Evolutionary conservation across 345 rosid genomes (phyloP).

Genomic region (Hibiscus mutabilis): DNA sequence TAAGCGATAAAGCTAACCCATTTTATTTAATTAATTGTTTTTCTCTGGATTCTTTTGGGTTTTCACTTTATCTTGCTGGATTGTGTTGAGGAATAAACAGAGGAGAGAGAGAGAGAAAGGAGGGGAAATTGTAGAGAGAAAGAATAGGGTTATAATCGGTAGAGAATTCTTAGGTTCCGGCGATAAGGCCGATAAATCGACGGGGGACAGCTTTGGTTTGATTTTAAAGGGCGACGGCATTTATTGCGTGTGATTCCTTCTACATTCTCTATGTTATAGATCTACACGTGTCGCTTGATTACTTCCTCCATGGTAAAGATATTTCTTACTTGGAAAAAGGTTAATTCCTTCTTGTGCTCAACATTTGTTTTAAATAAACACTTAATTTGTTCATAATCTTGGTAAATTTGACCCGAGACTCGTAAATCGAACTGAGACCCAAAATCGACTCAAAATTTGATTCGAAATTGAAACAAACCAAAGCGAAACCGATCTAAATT

Average conservation of each 20-base stretch:
- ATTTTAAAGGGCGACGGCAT: neutral
- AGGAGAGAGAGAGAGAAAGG: slow-evolving; percentile 1
- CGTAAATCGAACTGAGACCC: too few relatives aligned
- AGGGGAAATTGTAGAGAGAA: neutral
- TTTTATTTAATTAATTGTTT: slow-evolving; percentile 1
- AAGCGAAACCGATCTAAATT: too few relatives aligned
- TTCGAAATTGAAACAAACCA: too few relatives aligned
- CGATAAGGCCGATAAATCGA: slow-evolving; percentile 24
- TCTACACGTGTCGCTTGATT: neutral
- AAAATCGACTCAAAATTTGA: too few relatives aligned
- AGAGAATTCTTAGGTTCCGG: slow-evolving; percentile 9
- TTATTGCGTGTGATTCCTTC: neutral
- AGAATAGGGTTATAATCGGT: neutral
- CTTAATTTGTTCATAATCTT: too few relatives aligned
- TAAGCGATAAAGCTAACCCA: slow-evolving; percentile 10
- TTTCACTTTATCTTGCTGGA: slow-evolving; percentile 6
- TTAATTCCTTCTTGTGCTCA: too few relatives aligned
- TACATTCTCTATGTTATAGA: neutral
- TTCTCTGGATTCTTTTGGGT: slow-evolving; percentile 10
- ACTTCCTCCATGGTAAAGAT: neutral
- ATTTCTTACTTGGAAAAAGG: too few relatives aligned
- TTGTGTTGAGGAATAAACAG: slow-evolving; percentile 2
- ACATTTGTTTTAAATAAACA: too few relatives aligned
- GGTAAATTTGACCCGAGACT: too few relatives aligned
- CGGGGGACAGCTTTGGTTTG: slow-evolving; percentile 10